Evolutionary conservation across 306 rosid genomes (phyloP), one percentile per base, ranked within the genome.

Genomic region (Potentilla sterilis): DNA sequence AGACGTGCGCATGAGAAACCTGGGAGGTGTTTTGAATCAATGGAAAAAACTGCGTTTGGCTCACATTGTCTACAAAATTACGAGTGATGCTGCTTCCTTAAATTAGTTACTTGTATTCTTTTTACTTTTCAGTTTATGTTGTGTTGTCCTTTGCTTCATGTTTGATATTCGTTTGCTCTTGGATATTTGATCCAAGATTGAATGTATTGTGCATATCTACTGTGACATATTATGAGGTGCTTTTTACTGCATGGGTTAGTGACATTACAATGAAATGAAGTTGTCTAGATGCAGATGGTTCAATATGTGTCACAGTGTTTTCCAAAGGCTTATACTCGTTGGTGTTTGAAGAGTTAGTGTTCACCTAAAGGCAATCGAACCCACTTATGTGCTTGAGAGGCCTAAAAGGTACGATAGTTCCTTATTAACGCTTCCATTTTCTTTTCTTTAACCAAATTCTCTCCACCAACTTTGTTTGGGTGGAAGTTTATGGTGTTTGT

Each of bases 181-280:
- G 76, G 67, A 72, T 72, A 14, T 21, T 54, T 40, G 49, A 55
- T 40, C 52, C 14, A 22, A 54, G 52, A 34, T 42, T 68, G 21
- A 22, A 12, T 68, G 48, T 2, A 21, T 22, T 8, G 6, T 42
- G 40, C 67, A 7, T 57, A 9, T 57, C 15, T 57, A 14, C 32
- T 5, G 7, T 4, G 32, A 7, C 44, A 69, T 47, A 5, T 2
- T 16, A 70, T 4, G 8, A 5, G 34, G 11, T 28, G 19, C 9
- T 43, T 55, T 5, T 14, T 10, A 54, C 24, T 16, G 35, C 69
- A 1, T 15, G 67, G 14, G 43, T 54, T 34, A 22, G 40, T 72
- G 19, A 32, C 10, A 38, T 54, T 57, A 57, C 16, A 7, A 14
- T 52, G 35, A 10, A 71, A 38, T 71, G 64, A 34, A 69, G 15